phyloP scores from a whole-genome alignment of 164 flowering plant species.

The Macadamia tetraphylla region DNA sequence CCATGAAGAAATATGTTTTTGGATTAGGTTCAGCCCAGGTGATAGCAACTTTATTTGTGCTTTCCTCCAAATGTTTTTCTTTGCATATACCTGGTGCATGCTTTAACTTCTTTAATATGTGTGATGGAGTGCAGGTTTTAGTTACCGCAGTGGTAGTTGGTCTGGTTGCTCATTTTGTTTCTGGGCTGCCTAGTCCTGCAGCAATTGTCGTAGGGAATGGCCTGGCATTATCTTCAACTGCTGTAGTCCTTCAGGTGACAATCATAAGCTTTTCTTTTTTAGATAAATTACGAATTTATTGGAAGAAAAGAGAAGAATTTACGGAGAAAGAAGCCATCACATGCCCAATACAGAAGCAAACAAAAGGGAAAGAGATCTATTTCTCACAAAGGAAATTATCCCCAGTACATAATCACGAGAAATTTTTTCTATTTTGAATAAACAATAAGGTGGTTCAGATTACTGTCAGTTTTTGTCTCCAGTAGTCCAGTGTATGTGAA shows the following conservation, averaged over 20 bases:
- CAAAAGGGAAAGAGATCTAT: too few relatives aligned
- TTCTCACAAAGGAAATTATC: too few relatives aligned
- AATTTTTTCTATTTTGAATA: neutral
- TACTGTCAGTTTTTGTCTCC: neutral
- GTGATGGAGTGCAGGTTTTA: conserved; percentile 59
- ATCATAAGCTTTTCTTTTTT: neutral
- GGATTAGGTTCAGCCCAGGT: conserved; percentile 99
- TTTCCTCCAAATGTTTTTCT: neutral
- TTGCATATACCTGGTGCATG: conserved; percentile 6
- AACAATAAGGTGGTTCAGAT: neutral
- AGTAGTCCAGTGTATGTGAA: neutral
- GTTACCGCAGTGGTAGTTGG: conserved; percentile 83
- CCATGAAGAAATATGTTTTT: conserved; percentile 99
- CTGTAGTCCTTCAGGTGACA: conserved; percentile 96
- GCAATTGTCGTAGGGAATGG: conserved; percentile 98
- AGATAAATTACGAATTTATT: too few relatives aligned
- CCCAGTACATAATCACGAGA: too few relatives aligned
- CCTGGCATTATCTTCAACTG: conserved; percentile 95
- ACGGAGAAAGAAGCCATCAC: too few relatives aligned
- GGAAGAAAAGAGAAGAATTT: too few relatives aligned
- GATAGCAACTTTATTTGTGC: conserved; percentile 17
- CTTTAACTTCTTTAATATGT: conserved; percentile 7
- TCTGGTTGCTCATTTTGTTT: conserved; percentile 64
- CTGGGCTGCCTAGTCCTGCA: conserved; percentile 82
- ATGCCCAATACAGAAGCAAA: too few relatives aligned